Percentiles rank a stretch among this genome's conserved stretches.
Evolutionary conservation across 2,329 filamentous ascomycete species (phyloP).

Genomic region (Fragosphaeria purpurea): DNA sequence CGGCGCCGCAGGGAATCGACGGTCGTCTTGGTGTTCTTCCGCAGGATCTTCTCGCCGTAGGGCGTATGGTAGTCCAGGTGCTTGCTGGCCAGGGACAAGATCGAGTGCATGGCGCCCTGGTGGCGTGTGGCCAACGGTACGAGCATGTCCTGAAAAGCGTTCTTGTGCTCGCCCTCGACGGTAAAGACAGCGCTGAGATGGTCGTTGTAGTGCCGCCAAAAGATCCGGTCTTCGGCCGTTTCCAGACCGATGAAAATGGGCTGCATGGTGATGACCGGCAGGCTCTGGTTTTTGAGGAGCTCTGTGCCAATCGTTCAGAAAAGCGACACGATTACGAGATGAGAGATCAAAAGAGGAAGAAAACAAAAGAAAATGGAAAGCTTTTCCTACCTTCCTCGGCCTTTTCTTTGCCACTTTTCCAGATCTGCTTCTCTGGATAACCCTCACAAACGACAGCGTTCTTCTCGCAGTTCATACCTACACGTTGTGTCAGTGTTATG

Average conservation of each 20-base stretch:
- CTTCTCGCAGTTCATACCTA: conserved; percentile 82
- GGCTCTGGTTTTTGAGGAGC: conserved; percentile 35
- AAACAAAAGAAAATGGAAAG: background rate
- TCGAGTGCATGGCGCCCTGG: conserved; percentile 79
- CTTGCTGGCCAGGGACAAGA: conserved; percentile 72
- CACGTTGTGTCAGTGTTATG: background rate
- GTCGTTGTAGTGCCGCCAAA: conserved; percentile 74
- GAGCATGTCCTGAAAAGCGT: conserved; percentile 77
- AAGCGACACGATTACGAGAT: too few relatives aligned
- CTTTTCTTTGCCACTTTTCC: conserved; percentile 75
- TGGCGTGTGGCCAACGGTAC: conserved; percentile 73
- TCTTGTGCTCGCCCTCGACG: conserved; percentile 68
- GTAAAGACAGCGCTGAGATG: conserved; percentile 73
- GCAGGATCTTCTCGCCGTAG: conserved; percentile 43
- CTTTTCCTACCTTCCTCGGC: conserved; percentile 52
- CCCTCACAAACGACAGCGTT: conserved; percentile 88
- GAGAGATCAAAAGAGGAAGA: background rate
- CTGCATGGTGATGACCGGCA: conserved; percentile 47
- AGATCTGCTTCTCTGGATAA: conserved; percentile 76
- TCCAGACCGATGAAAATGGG: conserved; percentile 73
- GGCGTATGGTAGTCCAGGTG: conserved; percentile 55
- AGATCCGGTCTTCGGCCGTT: conserved; percentile 65
- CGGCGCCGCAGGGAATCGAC: conserved; percentile 37
- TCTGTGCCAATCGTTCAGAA: conserved; percentile 24
- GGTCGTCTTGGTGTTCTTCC: conserved; percentile 37